Evolutionary conservation across 108 stramenopile genomes (phyloP).

Genomic region (Parmales sp.): DNA sequence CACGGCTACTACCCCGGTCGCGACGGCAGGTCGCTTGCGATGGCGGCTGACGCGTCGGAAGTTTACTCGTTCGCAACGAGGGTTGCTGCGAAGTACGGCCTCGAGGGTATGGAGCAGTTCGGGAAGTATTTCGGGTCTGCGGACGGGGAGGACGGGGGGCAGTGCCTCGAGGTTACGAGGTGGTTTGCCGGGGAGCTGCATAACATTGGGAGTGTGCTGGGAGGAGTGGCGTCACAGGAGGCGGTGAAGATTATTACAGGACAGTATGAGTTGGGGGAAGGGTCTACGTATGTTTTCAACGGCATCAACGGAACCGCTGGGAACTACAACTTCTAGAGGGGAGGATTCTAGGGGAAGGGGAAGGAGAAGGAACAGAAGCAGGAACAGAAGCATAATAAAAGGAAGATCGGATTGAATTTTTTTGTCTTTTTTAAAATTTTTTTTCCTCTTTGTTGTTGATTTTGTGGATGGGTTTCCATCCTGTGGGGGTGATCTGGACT

Average conservation of each 20-base stretch:
- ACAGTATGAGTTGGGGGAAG: constrained; percentile 65
- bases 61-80: constrained; percentile 35
- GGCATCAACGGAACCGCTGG: constrained; percentile 81
- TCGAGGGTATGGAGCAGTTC: constrained; percentile 42
- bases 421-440: not conserved
- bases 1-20: constrained; percentile 63
- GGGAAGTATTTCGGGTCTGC: constrained; percentile 13
- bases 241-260: constrained; percentile 90
- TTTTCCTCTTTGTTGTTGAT: not conserved
- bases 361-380: not conserved
- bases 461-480: not conserved
- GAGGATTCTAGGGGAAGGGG: not conserved
- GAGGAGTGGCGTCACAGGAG: constrained; percentile 89
- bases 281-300: constrained; percentile 88
- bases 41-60: constrained; percentile 42
- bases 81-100: constrained; percentile 32
- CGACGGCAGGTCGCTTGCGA: constrained; percentile 33
- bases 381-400: not conserved
- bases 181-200: too few species aligned
- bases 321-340: constrained; percentile 55
- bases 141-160: not conserved
- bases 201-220: constrained; percentile 68
- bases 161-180: constrained; percentile 20
- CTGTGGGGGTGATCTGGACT: not conserved
- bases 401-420: not conserved